phyloP scores from a whole-genome alignment of 176 grass and related monocot species.

The Musa beccarii region DNA sequence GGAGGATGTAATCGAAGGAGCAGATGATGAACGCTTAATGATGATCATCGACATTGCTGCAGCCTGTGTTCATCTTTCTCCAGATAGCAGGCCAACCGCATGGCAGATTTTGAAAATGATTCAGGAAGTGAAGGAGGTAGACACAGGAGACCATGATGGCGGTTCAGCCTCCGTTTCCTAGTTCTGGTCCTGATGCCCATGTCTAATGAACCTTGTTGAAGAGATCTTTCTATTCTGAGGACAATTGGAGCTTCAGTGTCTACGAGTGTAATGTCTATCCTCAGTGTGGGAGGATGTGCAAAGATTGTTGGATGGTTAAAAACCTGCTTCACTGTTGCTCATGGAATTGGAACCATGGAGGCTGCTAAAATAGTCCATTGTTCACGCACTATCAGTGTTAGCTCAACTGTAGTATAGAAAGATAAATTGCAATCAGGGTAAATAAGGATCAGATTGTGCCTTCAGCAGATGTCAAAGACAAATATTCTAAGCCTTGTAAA shows the following conservation, averaged over 20 bases:
- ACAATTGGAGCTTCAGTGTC: not conserved
- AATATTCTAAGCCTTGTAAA: too few relatives aligned
- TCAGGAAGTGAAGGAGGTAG: slow-evolving; percentile 90
- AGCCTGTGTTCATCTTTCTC: slow-evolving; percentile 49
- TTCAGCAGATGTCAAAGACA: not conserved
- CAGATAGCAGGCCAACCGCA: slow-evolving; percentile 65
- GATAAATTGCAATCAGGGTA: not conserved
- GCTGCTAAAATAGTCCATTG: not conserved
- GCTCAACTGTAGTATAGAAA: not conserved
- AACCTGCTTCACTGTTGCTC: too few relatives aligned
- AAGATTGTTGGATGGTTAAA: too few relatives aligned
- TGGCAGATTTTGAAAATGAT: slow-evolving; percentile 98
- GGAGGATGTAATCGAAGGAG: slow-evolving; percentile 27
- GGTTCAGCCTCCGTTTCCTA: slow-evolving; percentile 61
- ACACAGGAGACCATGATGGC: slow-evolving; percentile 53
- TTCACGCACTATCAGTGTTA: not conserved
- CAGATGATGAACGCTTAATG: slow-evolving; percentile 47
- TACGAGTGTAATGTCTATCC: not conserved
- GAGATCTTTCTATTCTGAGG: not conserved
- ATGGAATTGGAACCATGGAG: too few relatives aligned
- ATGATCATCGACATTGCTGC: slow-evolving; percentile 73
- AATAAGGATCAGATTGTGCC: not conserved
- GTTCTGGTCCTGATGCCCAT: not conserved
- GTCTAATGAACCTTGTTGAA: not conserved
- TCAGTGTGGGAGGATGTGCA: too few relatives aligned